Evolutionary conservation across 2,329 filamentous ascomycete species (phyloP).

Genomic region (Fusarium sp.): DNA sequence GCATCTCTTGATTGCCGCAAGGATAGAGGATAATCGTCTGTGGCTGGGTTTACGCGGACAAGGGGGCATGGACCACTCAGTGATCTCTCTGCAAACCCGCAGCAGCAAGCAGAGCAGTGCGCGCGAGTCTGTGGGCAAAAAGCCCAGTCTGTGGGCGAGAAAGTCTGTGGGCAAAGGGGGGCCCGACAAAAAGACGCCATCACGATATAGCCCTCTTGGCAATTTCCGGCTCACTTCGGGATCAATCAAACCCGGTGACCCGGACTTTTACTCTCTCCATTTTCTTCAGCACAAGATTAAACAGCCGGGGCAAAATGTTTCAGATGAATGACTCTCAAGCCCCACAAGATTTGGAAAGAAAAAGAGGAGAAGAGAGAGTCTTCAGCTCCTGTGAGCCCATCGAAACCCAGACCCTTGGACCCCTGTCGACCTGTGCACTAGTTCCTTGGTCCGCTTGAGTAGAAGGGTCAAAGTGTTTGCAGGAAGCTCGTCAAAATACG

Average conservation of each 20-base stretch:
- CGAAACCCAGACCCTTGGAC: not conserved
- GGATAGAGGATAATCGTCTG: not conserved
- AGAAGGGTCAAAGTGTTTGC: slow-evolving; percentile 13
- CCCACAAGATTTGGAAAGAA: not conserved
- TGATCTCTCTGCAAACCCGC: not conserved
- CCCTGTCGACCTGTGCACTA: slow-evolving; percentile 1
- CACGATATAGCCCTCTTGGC: not conserved
- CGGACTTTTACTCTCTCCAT: not conserved
- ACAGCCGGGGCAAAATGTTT: not conserved
- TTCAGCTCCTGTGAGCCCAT: slow-evolving; percentile 5
- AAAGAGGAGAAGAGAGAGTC: not conserved
- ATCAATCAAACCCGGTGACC: not conserved
- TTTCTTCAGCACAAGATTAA: not conserved
- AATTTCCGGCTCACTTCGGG: slow-evolving; percentile 1
- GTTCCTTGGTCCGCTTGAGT: not conserved
- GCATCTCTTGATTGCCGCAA: slow-evolving; percentile 1
- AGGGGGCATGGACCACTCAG: not conserved
- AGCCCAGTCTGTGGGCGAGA: not conserved
- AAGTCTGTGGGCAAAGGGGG: not conserved
- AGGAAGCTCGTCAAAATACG: not conserved
- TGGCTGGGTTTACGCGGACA: not conserved
- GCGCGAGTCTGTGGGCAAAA: not conserved
- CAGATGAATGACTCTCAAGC: slow-evolving; percentile 20
- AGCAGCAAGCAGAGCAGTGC: not conserved
- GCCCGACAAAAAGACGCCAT: not conserved